Percentiles rank a stretch among this genome's conserved stretches.
These are phyloP conservation scores for Pyronema omphalodes DNA, from an alignment of 495 filamentous ascomycete genomes.

Conservation along the genomic window DNA sequence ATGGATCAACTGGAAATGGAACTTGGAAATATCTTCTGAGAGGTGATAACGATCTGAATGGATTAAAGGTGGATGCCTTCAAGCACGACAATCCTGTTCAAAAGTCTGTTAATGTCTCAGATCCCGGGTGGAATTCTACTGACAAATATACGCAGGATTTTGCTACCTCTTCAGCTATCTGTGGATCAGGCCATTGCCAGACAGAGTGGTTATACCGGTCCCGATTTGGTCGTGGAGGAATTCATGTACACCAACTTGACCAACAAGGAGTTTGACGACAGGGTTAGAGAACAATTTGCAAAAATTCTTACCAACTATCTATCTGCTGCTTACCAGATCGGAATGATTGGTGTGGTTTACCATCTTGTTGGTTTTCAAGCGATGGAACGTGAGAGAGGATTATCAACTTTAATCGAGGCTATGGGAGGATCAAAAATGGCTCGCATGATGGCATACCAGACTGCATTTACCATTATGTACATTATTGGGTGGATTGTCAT, in stretches of 20 bases:
- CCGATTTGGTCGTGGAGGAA: conserved; percentile 33
- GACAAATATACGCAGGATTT: conserved; percentile 9
- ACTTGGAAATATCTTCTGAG: conserved; percentile 77
- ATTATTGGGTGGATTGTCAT: conserved; percentile 51
- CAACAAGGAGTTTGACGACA: conserved; percentile 39
- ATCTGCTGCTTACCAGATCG: conserved; percentile 47
- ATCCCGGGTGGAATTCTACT: not conserved
- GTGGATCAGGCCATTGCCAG: conserved; percentile 54
- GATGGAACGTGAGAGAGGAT: conserved; percentile 57
- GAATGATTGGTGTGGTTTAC: conserved; percentile 51
- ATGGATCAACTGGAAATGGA: conserved; percentile 34
- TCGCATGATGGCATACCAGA: conserved; percentile 45
- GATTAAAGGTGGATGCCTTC: conserved; percentile 37
- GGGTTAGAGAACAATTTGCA: conserved; percentile 32
- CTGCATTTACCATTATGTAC: conserved; percentile 52
- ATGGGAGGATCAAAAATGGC: conserved; percentile 65
- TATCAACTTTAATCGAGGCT: conserved; percentile 61
- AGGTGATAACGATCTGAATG: conserved; percentile 44
- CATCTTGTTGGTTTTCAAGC: conserved; percentile 62
- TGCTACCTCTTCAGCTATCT: conserved; percentile 58
- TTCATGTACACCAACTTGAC: conserved; percentile 57
- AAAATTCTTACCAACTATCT: conserved; percentile 50
- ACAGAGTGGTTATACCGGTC: conserved; percentile 1
- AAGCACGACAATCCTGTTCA: conserved; percentile 45
- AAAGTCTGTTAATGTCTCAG: conserved; percentile 31